phyloP scores from a whole-genome alignment of 441 rosid species.

The Erodium trifolium region DNA sequence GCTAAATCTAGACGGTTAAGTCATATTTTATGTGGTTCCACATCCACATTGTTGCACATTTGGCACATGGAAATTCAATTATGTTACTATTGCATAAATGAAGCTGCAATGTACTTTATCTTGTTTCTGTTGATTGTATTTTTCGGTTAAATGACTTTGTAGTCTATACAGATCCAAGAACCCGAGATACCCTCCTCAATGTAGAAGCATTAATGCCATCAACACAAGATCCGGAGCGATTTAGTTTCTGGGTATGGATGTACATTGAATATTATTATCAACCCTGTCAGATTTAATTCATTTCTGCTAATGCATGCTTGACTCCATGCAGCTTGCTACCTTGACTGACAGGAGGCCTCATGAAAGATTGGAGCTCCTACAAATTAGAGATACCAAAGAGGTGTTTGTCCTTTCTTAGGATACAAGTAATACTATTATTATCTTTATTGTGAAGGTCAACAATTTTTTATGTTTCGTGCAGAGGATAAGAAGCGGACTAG shows the following conservation, averaged over 20 bases:
- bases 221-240: constrained; percentile 68
- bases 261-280: neutral
- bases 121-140: neutral
- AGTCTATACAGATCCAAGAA: constrained; percentile 48
- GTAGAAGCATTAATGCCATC: constrained; percentile 77
- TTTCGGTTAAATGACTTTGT: neutral
- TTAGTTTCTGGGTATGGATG: constrained; percentile 82
- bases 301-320: constrained; percentile 16
- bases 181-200: constrained; percentile 52
- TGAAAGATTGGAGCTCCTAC: constrained; percentile 76
- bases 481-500: constrained; percentile 70
- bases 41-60: neutral
- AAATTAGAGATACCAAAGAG: constrained; percentile 71
- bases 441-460: neutral
- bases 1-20: neutral
- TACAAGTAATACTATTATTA: neutral
- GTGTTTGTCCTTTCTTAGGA: constrained; percentile 29
- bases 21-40: neutral
- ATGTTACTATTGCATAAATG: neutral
- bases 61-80: neutral
- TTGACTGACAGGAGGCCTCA: constrained; percentile 64
- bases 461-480: constrained; percentile 18
- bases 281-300: neutral
- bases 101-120: neutral
- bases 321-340: constrained; percentile 71